A percentile compares a stretch with the other conserved stretches of the same genome.
phyloP scores from a whole-genome alignment of 176 grass and related monocot genomes.

The Oryza meridionalis region DNA sequence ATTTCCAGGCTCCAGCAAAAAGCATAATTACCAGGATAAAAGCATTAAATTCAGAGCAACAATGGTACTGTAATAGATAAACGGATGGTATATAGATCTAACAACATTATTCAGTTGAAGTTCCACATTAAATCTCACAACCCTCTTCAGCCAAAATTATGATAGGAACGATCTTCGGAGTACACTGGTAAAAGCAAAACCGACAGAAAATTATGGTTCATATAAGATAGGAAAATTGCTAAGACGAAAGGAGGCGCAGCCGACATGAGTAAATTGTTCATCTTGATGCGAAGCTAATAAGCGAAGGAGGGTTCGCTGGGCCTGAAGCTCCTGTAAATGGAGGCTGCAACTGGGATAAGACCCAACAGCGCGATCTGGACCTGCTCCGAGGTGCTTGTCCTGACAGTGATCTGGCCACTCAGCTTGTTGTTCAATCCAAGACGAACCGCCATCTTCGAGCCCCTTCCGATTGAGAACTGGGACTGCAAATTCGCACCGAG shows the following conservation, averaged over 20 bases:
- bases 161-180: constrained; percentile 27
- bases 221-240: constrained; percentile 38
- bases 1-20: background rate
- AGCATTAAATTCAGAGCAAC: background rate
- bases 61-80: background rate
- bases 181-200: constrained; percentile 24
- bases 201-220: constrained; percentile 31
- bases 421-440: constrained; percentile 88
- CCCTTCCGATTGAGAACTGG: constrained; percentile 67
- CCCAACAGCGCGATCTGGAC: constrained; percentile 82
- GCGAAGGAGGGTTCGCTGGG: constrained; percentile 52
- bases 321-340: constrained; percentile 57
- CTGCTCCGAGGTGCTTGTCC: constrained; percentile 89
- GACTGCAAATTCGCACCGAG: constrained; percentile 88
- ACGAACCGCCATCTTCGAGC: constrained; percentile 76
- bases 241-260: background rate
- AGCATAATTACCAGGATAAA: no score
- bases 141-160: constrained; percentile 57
- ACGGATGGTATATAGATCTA: constrained; percentile 36
- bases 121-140: constrained; percentile 53
- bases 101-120: constrained; percentile 53
- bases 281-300: constrained; percentile 46
- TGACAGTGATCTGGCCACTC: constrained; percentile 75
- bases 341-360: constrained; percentile 65
- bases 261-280: background rate